Base-by-base conservation (phyloP, 352 stramenopile species). In the Phytophthora melonis region DNA sequence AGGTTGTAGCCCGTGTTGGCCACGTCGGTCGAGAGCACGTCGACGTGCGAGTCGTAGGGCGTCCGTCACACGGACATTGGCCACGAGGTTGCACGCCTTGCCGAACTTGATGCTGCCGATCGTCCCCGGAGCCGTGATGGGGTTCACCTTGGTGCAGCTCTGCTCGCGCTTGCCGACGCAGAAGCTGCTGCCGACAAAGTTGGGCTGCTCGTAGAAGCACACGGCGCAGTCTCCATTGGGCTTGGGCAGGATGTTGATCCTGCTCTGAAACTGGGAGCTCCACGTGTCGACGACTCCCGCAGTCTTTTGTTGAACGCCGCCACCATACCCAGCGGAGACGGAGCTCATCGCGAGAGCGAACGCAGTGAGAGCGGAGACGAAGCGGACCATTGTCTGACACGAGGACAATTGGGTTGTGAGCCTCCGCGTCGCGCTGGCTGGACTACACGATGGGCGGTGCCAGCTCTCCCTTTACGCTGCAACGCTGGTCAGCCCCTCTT, bases 41-140 rank as follows among this genome's bases (percentile, higher is more conserved):
- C 79, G 6, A 87, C 63, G 25, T 79, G 74, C 43, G 84, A 66
- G 55, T 62, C 59, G 55, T 77, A 89, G 79, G 21, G 66, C 62
- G 6, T 79, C 82, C n/a, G 71, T 57, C 45, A 87, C 78, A 27
- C 75, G 75, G 1, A 86, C 39, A 54, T 84, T 87, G 25, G 65
- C 73, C 14, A 86, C 74, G 25, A 89, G 68, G 19, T 80, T 57
- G 47, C 79, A 86, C 11, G 63, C 68, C 8, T 70, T 58, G 19
- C 60, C 68, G 60, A 89, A 87, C 65, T 83, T 77, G 69, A 89
- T 77, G 53, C 75, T 87, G 41, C 69, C 71, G 64, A 89, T 84
- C 19, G 77, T 78, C 4, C 67, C 64, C 9, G 82, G 79, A 13
- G 77, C 58, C 4, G 43, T 65, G 56, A 89, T 84, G 3, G 70